Evolutionary conservation across 2,329 filamentous ascomycete genomes (phyloP), one percentile per base, ranked within the genome.

Genomic region (Tolypocladium sp.): DNA sequence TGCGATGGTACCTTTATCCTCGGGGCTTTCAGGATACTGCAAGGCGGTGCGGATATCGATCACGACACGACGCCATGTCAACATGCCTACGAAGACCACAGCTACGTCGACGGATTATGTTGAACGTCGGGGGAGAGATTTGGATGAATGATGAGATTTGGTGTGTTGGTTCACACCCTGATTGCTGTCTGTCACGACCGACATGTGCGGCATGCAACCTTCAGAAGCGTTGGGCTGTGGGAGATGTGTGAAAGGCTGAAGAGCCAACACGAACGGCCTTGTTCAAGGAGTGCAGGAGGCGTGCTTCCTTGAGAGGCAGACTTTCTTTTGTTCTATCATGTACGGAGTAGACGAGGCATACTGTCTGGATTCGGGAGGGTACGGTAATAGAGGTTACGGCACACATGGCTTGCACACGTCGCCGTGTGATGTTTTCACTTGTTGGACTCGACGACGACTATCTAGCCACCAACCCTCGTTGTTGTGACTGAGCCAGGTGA

Each of bases 21-120:
- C 44, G 51, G 57, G 54, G 54, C 59, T 64, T 65, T 65, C 63
- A 64, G 64, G 64, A 65, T 66, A 66, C 58, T 55, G 54, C 56
- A 41, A 58, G 42, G 42, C 30, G 42, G 17, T 38, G 35, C 41
- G 59, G 27, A 61, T 60, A 38, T 56, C 51, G 7, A 56, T 13
- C 25, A 56, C 17, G 55, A 56, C 35, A 52, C 17, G 30, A 30
- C 30, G 49, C 49, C 49, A 13, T 3, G 49, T 13, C 17, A n/a
- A 51, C 46, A 33, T 51, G 49, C 49, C 33, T 17, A 35, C 7
- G 49, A 13, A 35, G 49, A 52, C 27, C 49, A 22, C 30, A 7
- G 30, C 49, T 35, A 13, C 30, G 4, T 15, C 20, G 30, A 35
- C 27, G 13, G 17, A 52, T 22, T 12, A 52, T 20, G 20, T 51